A percentile compares a stretch with the other conserved stretches of the same genome.
These are phyloP conservation scores for Aspergillus nidulans DNA, from an alignment of 495 filamentous ascomycete species.

Conservation along the genomic window DNA sequence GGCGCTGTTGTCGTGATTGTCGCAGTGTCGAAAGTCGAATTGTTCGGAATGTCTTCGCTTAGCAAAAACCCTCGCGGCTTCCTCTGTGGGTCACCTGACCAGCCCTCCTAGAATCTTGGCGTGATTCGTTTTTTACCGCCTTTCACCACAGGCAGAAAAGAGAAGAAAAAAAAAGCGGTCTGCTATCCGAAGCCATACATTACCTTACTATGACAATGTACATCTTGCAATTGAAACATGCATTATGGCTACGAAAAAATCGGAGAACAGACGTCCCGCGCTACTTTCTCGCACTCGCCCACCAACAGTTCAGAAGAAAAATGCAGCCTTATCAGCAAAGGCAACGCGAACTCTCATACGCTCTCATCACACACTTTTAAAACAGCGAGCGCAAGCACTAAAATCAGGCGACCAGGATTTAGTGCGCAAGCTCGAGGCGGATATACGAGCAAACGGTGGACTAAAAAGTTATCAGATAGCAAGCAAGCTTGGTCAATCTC, in stretches of 20 bases:
- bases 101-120: conserved; percentile 13
- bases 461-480: conserved; percentile 81
- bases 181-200: not conserved
- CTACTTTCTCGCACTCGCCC: conserved; percentile 68
- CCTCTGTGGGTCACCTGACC: conserved; percentile 50
- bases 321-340: conserved; percentile 67
- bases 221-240: not conserved
- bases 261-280: conserved; percentile 36
- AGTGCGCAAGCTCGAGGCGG: conserved; percentile 51
- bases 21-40: conserved; percentile 39
- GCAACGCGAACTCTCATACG: conserved; percentile 78
- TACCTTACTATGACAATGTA: too few species aligned
- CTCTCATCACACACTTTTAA: conserved; percentile 78
- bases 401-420: conserved; percentile 54
- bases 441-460: conserved; percentile 68
- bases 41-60: conserved; percentile 45
- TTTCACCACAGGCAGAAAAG: not conserved
- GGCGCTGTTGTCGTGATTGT: conserved; percentile 49
- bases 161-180: not conserved
- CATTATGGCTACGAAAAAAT: conserved; percentile 38
- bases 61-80: conserved; percentile 40
- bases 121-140: not conserved
- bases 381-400: conserved; percentile 64
- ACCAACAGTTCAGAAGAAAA: conserved; percentile 47
- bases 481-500: conserved; percentile 80